These are phyloP conservation scores for Rubia peregrina DNA, from an alignment of 305 asterid genomes.

Conservation along the genomic window DNA sequence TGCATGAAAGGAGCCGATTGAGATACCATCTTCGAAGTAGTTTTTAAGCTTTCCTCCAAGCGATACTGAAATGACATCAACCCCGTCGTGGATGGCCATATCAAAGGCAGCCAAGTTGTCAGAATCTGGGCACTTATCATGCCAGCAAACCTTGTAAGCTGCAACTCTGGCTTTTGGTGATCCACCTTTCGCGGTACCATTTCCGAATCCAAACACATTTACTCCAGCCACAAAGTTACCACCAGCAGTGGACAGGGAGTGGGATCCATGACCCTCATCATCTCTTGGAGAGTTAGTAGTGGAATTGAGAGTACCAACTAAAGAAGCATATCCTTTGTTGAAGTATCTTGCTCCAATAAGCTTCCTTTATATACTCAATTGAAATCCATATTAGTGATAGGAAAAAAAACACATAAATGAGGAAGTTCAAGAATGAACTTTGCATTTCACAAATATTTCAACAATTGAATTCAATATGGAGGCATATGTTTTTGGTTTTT, in stretches of 20 bases:
- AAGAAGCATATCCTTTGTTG: constrained; percentile 63
- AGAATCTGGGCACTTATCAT: constrained; percentile 63
- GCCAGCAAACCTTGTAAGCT: constrained; percentile 86
- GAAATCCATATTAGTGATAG: background rate
- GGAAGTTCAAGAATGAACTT: background rate
- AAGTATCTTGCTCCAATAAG: constrained; percentile 86
- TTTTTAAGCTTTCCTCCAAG: constrained; percentile 56
- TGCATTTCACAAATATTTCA: no score
- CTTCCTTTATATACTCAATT: constrained; percentile 37
- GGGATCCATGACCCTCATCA: constrained; percentile 79
- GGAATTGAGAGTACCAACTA: constrained; percentile 43
- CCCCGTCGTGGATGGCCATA: constrained; percentile 78
- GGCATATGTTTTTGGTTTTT: no score
- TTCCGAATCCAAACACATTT: constrained; percentile 57
- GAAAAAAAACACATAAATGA: background rate
- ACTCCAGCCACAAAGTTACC: constrained; percentile 62
- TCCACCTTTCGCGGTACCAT: constrained; percentile 95
- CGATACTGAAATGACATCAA: constrained; percentile 78
- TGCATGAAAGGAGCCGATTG: constrained; percentile 86
- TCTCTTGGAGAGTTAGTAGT: constrained; percentile 62
- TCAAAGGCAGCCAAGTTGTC: constrained; percentile 84
- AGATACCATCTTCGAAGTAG: constrained; percentile 43
- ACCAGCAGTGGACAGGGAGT: constrained; percentile 86
- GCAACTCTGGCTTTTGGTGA: constrained; percentile 87
- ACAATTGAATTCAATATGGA: no score